Evolutionary conservation across 768 basidiomycete genomes (phyloP), one percentile per base, ranked within the genome.

Genomic region (Psilocybe tampanensis): DNA sequence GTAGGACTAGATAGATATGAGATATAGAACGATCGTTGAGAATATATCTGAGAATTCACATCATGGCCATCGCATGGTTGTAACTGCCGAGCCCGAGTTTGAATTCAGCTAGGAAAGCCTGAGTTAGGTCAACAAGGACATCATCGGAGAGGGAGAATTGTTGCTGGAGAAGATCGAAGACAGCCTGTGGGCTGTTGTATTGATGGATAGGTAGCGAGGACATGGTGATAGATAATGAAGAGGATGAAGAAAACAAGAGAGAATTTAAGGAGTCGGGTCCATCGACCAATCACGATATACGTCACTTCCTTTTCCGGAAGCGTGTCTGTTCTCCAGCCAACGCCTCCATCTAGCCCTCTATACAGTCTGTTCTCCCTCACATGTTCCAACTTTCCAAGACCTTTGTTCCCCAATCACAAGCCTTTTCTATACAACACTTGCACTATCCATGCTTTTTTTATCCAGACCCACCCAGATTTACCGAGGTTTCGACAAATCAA

Each of bases 21-120:
- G 55, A 56, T 49, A 48, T 23, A 55, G 36, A 22, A 34, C 13
- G 32, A 49, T 18, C 1, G 26, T 49, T 19, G 18, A 39, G 19
- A 52, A 18, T 19, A 26, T 44, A n/a, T 13, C 23, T 19, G 19
- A 17, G 51, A n/a, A 68, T 85, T 55, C 62, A 91, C 87, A 98
- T 94, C 92, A 98, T 97, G 6, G 95, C 94, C 87, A 96, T 90
- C 39, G 89, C 78, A 44, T 89, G 83, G 33, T 84, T 85, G 76
- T 94, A 94, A 62, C 74, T 75, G 2, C 76, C 71, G 17, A 99
- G 75, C 13, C 97, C 97, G 8, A 83, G 66, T 32, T 80, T 77
- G 66, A 94, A 87, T 68, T 98, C 95, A 52, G 82, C 77, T 32
- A 95, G 78, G 72, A 98, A 98, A 24, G 88, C 83, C 34, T 81